These are phyloP conservation scores for Heracleum sosnowskyi DNA, from an alignment of 129 eudicot species.

Conservation along the genomic window DNA sequence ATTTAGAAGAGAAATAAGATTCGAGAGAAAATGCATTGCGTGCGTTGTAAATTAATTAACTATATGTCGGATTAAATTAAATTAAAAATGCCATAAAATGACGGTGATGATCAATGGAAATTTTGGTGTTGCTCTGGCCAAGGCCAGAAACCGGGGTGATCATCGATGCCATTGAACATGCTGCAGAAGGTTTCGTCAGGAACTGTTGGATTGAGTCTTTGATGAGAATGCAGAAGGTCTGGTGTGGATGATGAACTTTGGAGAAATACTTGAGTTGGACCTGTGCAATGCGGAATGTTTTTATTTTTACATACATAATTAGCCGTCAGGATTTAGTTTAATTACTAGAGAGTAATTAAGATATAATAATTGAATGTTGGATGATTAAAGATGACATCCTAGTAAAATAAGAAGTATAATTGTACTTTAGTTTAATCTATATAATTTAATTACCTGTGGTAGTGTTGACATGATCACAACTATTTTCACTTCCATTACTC, in stretches of 20 bases:
- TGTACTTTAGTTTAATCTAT: not conserved
- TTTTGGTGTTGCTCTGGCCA: slow-evolving; percentile 72
- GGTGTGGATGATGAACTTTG: slow-evolving; percentile 46
- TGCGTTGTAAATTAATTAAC: not conserved
- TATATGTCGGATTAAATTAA: not conserved
- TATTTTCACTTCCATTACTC: slow-evolving; percentile 90
- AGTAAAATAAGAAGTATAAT: not conserved
- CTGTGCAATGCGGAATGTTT: not conserved
- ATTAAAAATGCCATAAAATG: not conserved
- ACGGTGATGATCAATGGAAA: slow-evolving; percentile 14
- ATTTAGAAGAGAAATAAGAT: not conserved
- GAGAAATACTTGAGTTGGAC: slow-evolving; percentile 49
- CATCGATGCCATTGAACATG: slow-evolving; percentile 64
- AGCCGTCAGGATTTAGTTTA: not conserved
- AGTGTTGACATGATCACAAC: slow-evolving; percentile 48
- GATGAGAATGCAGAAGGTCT: slow-evolving; percentile 33
- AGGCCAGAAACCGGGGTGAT: slow-evolving; percentile 67
- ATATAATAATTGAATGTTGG: not conserved
- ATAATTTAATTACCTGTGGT: slow-evolving; percentile 8
- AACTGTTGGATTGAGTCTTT: slow-evolving; percentile 31
- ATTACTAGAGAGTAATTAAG: not conserved
- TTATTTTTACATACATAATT: slow-evolving; percentile 18
- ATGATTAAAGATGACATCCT: too few relatives aligned
- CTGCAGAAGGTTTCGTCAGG: slow-evolving; percentile 55
- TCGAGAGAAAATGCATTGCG: not conserved